These are phyloP conservation scores for Setomelanomma holmii DNA, from an alignment of 2,329 filamentous ascomycete species.

Conservation along the genomic window DNA sequence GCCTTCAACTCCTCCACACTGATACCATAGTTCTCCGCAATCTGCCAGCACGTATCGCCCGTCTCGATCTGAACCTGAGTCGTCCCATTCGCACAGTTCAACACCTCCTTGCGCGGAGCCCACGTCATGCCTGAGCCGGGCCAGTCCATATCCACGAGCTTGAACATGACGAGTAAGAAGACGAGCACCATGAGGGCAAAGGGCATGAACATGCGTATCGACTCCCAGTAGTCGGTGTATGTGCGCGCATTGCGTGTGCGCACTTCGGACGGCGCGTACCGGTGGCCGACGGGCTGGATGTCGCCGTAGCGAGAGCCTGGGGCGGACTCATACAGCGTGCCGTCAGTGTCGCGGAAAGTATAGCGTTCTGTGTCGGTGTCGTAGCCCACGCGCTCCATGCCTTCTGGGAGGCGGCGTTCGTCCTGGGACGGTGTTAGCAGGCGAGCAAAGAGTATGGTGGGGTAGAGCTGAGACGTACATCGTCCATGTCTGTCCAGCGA, in stretches of 20 bases:
- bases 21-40: conserved; percentile 55
- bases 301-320: conserved; percentile 60
- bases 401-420: conserved; percentile 61
- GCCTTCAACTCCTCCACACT: conserved; percentile 56
- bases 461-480: conserved; percentile 15
- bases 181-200: conserved; percentile 63
- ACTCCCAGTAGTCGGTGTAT: conserved; percentile 39
- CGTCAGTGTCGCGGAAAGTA: conserved; percentile 59
- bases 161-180: conserved; percentile 56
- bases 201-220: conserved; percentile 64
- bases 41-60: conserved; percentile 63
- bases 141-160: conserved; percentile 23
- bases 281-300: conserved; percentile 38
- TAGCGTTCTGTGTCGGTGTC: conserved; percentile 63
- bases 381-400: conserved; percentile 64
- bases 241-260: conserved; percentile 27
- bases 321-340: conserved; percentile 59
- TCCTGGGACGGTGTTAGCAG: conserved; percentile 44
- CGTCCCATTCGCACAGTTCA: conserved; percentile 34
- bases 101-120: conserved; percentile 9
- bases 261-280: conserved; percentile 22
- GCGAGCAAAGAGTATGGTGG: not conserved
- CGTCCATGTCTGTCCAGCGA: conserved; percentile 32
- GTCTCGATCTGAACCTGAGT: conserved; percentile 51
- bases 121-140: conserved; percentile 4